phyloP scores from a whole-genome alignment of 2,329 filamentous ascomycete species.

The Aspergillus sp. region DNA sequence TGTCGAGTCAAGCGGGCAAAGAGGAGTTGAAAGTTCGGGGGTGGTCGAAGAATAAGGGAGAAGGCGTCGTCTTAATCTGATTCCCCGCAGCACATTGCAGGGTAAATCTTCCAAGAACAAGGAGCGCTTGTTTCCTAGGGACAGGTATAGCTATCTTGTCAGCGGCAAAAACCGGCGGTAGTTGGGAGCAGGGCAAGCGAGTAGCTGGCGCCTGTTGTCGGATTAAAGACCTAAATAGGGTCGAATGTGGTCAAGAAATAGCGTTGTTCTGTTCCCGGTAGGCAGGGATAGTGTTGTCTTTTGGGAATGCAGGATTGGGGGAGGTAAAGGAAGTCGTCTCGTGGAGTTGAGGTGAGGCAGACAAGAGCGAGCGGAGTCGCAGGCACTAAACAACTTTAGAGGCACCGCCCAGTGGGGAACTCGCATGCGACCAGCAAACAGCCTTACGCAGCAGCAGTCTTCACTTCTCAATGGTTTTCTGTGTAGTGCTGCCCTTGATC shows the following conservation, averaged over 20 bases:
- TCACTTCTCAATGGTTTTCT: background rate
- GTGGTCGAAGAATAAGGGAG: background rate
- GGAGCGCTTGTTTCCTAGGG: slow-evolving; percentile 14
- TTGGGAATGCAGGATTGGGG: background rate
- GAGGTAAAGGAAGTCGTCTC: slow-evolving; percentile 7
- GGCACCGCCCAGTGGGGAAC: slow-evolving; percentile 10
- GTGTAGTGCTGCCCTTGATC: background rate
- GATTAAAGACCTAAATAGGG: background rate
- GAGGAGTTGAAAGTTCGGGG: slow-evolving; percentile 8
- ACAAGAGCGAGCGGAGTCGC: slow-evolving; percentile 5
- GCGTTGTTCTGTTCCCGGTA: background rate
- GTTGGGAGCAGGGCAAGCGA: background rate
- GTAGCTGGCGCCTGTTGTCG: background rate
- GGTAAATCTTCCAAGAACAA: background rate
- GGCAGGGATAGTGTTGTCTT: background rate
- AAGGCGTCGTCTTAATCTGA: slow-evolving; percentile 7
- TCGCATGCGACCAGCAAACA: background rate
- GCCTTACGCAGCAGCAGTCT: background rate
- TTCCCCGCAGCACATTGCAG: slow-evolving; percentile 21
- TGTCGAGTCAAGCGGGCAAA: slow-evolving; percentile 27
- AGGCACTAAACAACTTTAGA: slow-evolving; percentile 6
- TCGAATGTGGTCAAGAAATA: background rate
- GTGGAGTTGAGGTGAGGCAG: slow-evolving; percentile 3
- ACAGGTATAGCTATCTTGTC: slow-evolving; percentile 14
- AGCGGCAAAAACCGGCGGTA: slow-evolving; percentile 5